phyloP scores from a whole-genome alignment of 768 basidiomycete species.

The Postia placenta region DNA sequence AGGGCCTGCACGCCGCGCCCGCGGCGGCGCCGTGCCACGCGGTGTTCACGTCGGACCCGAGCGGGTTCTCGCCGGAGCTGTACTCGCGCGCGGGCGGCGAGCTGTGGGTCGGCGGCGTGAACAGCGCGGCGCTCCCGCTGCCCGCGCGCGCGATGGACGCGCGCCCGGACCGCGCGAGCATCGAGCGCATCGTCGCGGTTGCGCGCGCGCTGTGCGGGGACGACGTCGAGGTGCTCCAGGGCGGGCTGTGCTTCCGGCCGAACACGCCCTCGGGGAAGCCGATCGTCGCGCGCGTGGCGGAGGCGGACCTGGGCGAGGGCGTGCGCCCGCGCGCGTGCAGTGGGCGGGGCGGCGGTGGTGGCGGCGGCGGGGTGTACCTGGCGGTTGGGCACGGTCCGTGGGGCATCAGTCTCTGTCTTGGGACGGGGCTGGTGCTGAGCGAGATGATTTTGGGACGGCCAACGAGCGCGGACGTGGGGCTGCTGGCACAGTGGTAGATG shows the following conservation, averaged over 20 bases:
- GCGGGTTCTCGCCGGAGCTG: conserved; percentile 26
- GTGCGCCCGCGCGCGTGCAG: conserved; percentile 9
- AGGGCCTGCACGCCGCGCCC: neutral
- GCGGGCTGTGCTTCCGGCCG: conserved; percentile 31
- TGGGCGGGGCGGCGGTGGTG: conserved; percentile 2
- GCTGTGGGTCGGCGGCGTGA: conserved; percentile 28
- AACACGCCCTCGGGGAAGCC: conserved; percentile 26
- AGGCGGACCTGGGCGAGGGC: conserved; percentile 22
- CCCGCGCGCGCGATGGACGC: conserved; percentile 20
- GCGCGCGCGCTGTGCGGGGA: conserved; percentile 14
- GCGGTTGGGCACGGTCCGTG: conserved; percentile 35
- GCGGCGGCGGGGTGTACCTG: conserved; percentile 22
- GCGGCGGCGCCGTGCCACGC: conserved; percentile 21
- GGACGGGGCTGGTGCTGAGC: conserved; percentile 25
- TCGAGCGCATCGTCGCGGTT: conserved; percentile 11
- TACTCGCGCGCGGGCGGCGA: conserved; percentile 25
- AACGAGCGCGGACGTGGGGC: conserved; percentile 23
- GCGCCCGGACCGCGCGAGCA: conserved; percentile 2
- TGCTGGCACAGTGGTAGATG: conserved; percentile 21
- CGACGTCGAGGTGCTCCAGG: conserved; percentile 18
- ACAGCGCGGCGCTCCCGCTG: conserved; percentile 18
- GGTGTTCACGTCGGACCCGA: conserved; percentile 24
- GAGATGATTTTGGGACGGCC: conserved; percentile 23
- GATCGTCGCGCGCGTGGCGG: conserved; percentile 23
- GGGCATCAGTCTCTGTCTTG: conserved; percentile 29